Conservation (phyloP, 805 yeast species). For the Phaffomyces opuntiae region DNA sequence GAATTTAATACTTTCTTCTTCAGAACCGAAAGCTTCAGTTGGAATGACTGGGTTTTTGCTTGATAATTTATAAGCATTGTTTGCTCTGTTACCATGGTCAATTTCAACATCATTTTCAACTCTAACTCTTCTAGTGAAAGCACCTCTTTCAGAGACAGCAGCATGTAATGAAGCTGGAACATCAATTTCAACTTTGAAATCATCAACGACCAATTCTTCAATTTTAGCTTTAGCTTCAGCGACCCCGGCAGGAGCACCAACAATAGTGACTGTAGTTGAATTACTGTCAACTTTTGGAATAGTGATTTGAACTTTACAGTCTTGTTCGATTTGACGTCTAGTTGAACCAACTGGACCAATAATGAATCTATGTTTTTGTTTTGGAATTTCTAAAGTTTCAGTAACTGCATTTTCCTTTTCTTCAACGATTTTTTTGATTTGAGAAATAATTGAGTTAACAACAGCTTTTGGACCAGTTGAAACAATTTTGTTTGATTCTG, state of each 20-base stretch:
- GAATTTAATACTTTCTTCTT: conserved; percentile 35
- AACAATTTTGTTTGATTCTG: conserved; percentile 49
- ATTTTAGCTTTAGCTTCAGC: conserved; percentile 59
- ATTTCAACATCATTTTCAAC: conserved; percentile 49
- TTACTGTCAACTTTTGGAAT: conserved; percentile 56
- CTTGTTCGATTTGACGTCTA: conserved; percentile 66
- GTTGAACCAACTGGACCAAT: conserved; percentile 78
- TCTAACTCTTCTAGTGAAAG: conserved; percentile 48
- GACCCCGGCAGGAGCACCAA: conserved; percentile 62
- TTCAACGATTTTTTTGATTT: conserved; percentile 54
- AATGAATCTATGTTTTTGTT: conserved; percentile 65
- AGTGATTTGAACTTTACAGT: conserved; percentile 53
- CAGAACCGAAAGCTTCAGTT: conserved; percentile 36
- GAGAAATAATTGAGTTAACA: conserved; percentile 60
- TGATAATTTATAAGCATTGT: conserved; percentile 45
- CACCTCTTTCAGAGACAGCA: conserved; percentile 62
- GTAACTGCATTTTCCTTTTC: conserved; percentile 54
- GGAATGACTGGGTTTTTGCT: conserved; percentile 41
- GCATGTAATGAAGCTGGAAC: conserved; percentile 55
- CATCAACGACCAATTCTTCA: conserved; percentile 51
- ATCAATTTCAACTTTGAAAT: conserved; percentile 41
- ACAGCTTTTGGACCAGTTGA: conserved; percentile 70
- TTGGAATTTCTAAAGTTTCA: conserved; percentile 52
- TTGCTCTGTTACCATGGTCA: conserved; percentile 45
- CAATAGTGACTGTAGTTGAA: conserved; percentile 45